These are phyloP conservation scores for Amanita exitialis DNA, from an alignment of 768 basidiomycete genomes.

Conservation along the genomic window DNA sequence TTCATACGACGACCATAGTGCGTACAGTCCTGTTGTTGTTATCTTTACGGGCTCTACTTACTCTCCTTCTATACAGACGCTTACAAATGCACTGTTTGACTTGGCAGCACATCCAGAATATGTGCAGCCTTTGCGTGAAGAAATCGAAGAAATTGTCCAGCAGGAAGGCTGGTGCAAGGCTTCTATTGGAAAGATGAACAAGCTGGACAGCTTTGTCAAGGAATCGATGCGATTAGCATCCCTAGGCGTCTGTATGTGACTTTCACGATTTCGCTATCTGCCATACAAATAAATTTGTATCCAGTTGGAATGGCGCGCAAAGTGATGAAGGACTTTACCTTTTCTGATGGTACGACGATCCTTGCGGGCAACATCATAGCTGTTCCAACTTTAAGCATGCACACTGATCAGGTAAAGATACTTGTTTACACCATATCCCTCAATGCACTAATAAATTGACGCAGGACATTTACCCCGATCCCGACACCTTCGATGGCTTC, in stretches of 20 bases:
- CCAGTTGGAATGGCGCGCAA: not conserved
- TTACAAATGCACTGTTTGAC: constrained; percentile 15
- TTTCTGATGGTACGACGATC: constrained; percentile 2
- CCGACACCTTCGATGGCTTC: no score
- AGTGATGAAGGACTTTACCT: not conserved
- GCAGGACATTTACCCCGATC: no score
- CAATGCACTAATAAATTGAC: no score
- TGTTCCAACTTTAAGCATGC: constrained; percentile 6
- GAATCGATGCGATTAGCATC: no score
- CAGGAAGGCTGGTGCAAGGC: constrained; percentile 30
- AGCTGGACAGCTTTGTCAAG: constrained; percentile 4
- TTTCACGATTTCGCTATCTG: no score
- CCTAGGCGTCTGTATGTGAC: no score
- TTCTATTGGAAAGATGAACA: constrained; percentile 22
- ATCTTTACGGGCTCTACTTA: no score
- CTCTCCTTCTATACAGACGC: constrained; percentile 9
- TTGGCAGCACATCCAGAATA: constrained; percentile 25
- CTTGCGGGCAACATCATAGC: constrained; percentile 16
- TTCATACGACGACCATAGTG: not conserved
- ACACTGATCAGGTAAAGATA: constrained; percentile 2
- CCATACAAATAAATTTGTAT: not conserved
- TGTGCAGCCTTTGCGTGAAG: constrained; percentile 26
- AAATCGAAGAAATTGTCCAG: constrained; percentile 26
- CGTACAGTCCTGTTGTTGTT: not conserved
- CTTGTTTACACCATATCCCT: not conserved